phyloP scores from a whole-genome alignment of 2,329 filamentous ascomycete species.

The Ceratocystis colombiana region DNA sequence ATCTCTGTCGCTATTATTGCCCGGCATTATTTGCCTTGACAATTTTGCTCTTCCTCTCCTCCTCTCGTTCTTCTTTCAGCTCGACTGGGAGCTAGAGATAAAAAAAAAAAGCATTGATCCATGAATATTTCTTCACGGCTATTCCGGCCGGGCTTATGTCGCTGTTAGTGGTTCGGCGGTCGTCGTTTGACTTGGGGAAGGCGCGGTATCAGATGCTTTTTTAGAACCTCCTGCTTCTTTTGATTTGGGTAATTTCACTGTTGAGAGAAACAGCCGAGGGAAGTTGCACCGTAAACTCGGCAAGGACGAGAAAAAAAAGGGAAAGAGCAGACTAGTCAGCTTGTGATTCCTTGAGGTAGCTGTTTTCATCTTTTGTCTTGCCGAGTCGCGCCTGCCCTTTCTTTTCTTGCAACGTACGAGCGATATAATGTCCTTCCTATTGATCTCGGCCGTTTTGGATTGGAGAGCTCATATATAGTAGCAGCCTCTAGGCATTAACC shows the following conservation, averaged over 20 bases:
- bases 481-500: too few relatives aligned
- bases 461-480: too few relatives aligned
- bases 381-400: slow-evolving; percentile 8
- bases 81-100: neutral
- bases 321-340: neutral
- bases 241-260: neutral
- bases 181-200: neutral
- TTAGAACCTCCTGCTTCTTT: neutral
- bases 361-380: neutral
- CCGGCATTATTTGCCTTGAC: neutral
- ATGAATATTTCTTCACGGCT: slow-evolving; percentile 5
- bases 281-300: neutral
- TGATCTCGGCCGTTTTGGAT: neutral
- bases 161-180: neutral
- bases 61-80: slow-evolving; percentile 8
- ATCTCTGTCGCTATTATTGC: slow-evolving; percentile 1
- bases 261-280: too few relatives aligned
- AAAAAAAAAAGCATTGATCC: neutral
- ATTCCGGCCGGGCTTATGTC: neutral
- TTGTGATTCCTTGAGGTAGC: neutral
- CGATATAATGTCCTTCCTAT: too few relatives aligned
- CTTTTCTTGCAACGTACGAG: neutral
- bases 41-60: neutral
- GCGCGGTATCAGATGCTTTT: slow-evolving; percentile 3
- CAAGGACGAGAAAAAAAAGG: neutral